A percentile compares a stretch with the other conserved stretches of the same genome.
phyloP scores from a whole-genome alignment of 306 rosid genomes.

The barrel medic (Medicago truncatula) region DNA sequence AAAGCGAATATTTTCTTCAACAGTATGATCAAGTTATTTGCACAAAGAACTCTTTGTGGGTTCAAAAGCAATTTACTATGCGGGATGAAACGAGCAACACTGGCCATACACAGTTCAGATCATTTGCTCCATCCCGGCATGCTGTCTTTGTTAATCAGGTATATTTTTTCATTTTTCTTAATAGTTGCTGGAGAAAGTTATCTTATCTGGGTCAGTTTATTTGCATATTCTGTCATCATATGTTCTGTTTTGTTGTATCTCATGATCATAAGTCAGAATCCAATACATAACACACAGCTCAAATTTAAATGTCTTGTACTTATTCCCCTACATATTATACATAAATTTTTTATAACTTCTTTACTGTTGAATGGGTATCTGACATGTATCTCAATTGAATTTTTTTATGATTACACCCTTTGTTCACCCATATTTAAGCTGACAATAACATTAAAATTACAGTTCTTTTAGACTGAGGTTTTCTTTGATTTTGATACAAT shows the following conservation, averaged over 20 bases:
- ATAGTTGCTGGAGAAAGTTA: slow-evolving; percentile 10
- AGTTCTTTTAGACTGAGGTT: too few relatives aligned
- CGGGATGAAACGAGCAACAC: slow-evolving; percentile 46
- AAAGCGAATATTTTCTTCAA: slow-evolving; percentile 61
- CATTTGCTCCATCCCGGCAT: slow-evolving; percentile 49
- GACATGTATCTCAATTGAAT: neutral
- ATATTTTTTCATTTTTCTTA: slow-evolving; percentile 23
- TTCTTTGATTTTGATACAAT: too few relatives aligned
- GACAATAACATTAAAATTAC: neutral
- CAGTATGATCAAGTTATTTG: slow-evolving; percentile 62
- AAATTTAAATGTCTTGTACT: neutral
- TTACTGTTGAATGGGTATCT: neutral
- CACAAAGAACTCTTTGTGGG: slow-evolving; percentile 70
- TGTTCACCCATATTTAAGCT: neutral
- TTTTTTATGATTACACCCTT: neutral
- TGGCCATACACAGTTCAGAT: slow-evolving; percentile 38
- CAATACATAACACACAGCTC: too few relatives aligned
- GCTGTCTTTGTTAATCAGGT: slow-evolving; percentile 74
- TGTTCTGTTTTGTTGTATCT: slow-evolving; percentile 4
- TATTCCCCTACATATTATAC: neutral
- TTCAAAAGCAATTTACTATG: slow-evolving; percentile 53
- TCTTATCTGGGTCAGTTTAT: slow-evolving; percentile 8
- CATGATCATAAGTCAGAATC: too few relatives aligned
- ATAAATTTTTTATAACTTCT: neutral
- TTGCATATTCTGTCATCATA: slow-evolving; percentile 15